These are phyloP conservation scores for Diphasiastrum complanatum DNA, from an alignment of 83 land plant species.

Conservation along the genomic window DNA sequence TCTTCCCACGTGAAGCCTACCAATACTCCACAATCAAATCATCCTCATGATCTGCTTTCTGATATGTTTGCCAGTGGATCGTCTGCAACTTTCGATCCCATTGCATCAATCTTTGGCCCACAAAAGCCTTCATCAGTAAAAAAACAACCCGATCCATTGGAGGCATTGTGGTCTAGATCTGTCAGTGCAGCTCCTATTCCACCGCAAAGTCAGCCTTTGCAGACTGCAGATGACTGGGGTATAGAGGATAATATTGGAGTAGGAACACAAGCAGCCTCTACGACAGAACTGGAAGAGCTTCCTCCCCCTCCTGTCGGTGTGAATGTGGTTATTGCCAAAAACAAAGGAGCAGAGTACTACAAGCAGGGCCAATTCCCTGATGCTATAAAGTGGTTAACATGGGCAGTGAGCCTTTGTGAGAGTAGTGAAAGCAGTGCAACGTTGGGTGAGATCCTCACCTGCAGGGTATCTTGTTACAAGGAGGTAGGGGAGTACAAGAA, in stretches of 20 bases:
- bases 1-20: no score
- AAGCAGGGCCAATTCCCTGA: constrained; percentile 92
- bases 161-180: constrained; percentile 10
- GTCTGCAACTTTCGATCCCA: constrained; percentile 3
- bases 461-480: constrained; percentile 82
- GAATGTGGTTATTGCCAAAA: constrained; percentile 46
- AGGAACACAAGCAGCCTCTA: constrained; percentile 33
- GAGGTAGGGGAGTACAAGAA: constrained; percentile 98
- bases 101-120: constrained; percentile 15
- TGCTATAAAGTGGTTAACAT: constrained; percentile 96
- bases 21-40: no score
- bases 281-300: constrained; percentile 85
- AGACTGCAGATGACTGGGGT: constrained; percentile 62
- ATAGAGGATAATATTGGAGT: constrained; percentile 42
- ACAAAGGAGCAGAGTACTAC: constrained; percentile 69
- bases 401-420: constrained; percentile 68
- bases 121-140: not conserved
- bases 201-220: constrained; percentile 20
- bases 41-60: constrained; percentile 14
- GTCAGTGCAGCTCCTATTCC: not conserved
- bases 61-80: constrained; percentile 18
- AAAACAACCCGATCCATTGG: constrained; percentile 1
- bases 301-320: constrained; percentile 94
- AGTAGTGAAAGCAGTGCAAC: constrained; percentile 39
- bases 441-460: constrained; percentile 45